A percentile compares a stretch with the other conserved stretches of the same genome.
phyloP scores from a whole-genome alignment of 1,139 yeast genomes.

The Candida tropicalis region DNA sequence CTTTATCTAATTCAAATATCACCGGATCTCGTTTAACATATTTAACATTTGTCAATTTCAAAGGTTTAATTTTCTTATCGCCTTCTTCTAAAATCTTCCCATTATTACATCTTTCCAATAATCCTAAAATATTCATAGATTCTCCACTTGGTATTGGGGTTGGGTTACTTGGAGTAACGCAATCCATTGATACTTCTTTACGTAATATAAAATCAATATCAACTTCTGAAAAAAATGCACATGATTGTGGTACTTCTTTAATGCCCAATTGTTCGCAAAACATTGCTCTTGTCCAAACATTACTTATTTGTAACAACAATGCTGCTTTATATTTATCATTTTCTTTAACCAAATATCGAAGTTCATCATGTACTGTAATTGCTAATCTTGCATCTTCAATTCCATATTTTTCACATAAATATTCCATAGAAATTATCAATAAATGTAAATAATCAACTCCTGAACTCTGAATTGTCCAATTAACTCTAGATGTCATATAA shows the following conservation, averaged over 20 bases:
- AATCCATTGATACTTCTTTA: slow-evolving; percentile 85
- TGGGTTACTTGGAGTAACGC: slow-evolving; percentile 88
- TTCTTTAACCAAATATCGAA: slow-evolving; percentile 76
- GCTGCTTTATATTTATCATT: slow-evolving; percentile 78
- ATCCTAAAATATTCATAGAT: slow-evolving; percentile 58
- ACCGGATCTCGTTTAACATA: slow-evolving; percentile 28
- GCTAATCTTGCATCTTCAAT: slow-evolving; percentile 81
- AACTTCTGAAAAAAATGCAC: slow-evolving; percentile 94
- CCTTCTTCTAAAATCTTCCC: slow-evolving; percentile 21
- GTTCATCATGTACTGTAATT: slow-evolving; percentile 94
- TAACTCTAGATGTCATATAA: slow-evolving; percentile 86
- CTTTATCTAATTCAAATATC: slow-evolving; percentile 27
- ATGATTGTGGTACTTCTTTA: slow-evolving; percentile 85
- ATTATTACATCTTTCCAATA: slow-evolving; percentile 42
- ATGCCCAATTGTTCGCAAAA: slow-evolving; percentile 93
- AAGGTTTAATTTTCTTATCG: slow-evolving; percentile 12
- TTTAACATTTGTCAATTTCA: slow-evolving; percentile 16
- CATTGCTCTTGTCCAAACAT: slow-evolving; percentile 95
- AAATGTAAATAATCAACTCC: slow-evolving; percentile 96
- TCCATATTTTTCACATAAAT: slow-evolving; percentile 62
- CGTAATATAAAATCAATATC: slow-evolving; percentile 88
- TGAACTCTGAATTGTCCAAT: slow-evolving; percentile 98
- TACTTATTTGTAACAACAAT: slow-evolving; percentile 81
- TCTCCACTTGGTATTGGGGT: slow-evolving; percentile 78
- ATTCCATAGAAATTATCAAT: slow-evolving; percentile 85